Evolutionary conservation across 805 yeast species (phyloP).

Genomic region (Cyberlindnera lachancei): DNA sequence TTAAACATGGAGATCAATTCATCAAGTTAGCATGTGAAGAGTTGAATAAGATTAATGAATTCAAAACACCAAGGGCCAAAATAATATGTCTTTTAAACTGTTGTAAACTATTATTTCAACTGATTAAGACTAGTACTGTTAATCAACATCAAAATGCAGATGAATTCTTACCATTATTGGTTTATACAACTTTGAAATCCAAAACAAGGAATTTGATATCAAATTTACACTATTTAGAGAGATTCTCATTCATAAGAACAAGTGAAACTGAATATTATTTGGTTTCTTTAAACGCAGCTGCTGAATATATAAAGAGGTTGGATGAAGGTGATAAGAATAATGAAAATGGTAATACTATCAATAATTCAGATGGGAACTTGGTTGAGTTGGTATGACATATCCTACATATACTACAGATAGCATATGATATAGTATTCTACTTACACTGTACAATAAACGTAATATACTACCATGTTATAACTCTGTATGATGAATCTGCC

Average conservation of each 20-base stretch:
- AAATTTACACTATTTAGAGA: constrained; percentile 76
- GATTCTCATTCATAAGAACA: constrained; percentile 65
- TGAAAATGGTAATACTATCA: too few species aligned
- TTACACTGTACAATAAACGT: too few species aligned
- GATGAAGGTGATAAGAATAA: constrained; percentile 1
- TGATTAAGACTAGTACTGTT: constrained; percentile 60
- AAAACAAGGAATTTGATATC: constrained; percentile 61
- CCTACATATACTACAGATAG: too few species aligned
- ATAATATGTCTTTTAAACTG: constrained; percentile 85
- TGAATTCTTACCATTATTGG: constrained; percentile 82
- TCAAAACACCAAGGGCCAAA: constrained; percentile 92
- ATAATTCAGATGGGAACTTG: too few species aligned
- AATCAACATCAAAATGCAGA: constrained; percentile 79
- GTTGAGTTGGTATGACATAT: too few species aligned
- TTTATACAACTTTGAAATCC: constrained; percentile 68
- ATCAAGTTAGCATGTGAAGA: constrained; percentile 65
- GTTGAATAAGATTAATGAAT: constrained; percentile 68
- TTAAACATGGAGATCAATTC: constrained; percentile 44
- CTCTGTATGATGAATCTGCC: too few species aligned
- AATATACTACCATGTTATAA: too few species aligned
- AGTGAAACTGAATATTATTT: constrained; percentile 92
- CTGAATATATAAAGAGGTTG: constrained; percentile 65
- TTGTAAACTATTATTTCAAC: constrained; percentile 87
- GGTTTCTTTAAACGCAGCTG: constrained; percentile 85
- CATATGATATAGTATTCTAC: too few species aligned